phyloP scores from a whole-genome alignment of 202 grass and related monocot species.

The Saccharum hybrid region DNA sequence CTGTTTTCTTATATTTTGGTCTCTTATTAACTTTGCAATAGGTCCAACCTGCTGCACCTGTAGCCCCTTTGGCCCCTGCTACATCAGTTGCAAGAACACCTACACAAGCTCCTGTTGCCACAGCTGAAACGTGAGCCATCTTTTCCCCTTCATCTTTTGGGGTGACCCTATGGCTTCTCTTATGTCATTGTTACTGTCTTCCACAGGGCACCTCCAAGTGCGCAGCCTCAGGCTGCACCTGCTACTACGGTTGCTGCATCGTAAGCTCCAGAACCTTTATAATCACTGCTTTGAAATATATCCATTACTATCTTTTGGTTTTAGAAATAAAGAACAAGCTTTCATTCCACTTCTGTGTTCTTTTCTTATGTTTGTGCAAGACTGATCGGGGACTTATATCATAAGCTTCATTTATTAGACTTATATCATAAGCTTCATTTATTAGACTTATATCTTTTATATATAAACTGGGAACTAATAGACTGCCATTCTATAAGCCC shows the following conservation, averaged over 20 bases:
- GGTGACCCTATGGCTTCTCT: not conserved
- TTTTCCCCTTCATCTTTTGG: not conserved
- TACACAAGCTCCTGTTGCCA: conserved; percentile 55
- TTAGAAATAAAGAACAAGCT: not conserved
- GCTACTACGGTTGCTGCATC: conserved; percentile 56
- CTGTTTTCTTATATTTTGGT: not conserved
- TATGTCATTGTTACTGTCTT: conserved; percentile 4
- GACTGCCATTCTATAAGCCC: not conserved
- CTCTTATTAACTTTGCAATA: conserved; percentile 15
- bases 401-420: not conserved
- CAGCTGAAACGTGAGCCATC: conserved; percentile 64
- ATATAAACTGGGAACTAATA: not conserved
- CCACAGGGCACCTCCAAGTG: conserved; percentile 54
- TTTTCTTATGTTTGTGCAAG: conserved; percentile 3
- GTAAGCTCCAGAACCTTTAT: conserved; percentile 52
- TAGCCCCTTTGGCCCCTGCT: conserved; percentile 54
- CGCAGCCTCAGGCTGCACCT: conserved; percentile 53
- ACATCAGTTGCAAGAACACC: conserved; percentile 55
- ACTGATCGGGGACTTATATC: not conserved
- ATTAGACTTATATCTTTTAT: not conserved
- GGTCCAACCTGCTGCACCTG: conserved; percentile 51
- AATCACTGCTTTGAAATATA: conserved; percentile 5
- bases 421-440: not conserved
- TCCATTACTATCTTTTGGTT: not conserved
- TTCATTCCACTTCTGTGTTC: not conserved